Evolutionary conservation across 1,139 yeast species (phyloP).

Genomic region (Yamadazyma mexicana): DNA sequence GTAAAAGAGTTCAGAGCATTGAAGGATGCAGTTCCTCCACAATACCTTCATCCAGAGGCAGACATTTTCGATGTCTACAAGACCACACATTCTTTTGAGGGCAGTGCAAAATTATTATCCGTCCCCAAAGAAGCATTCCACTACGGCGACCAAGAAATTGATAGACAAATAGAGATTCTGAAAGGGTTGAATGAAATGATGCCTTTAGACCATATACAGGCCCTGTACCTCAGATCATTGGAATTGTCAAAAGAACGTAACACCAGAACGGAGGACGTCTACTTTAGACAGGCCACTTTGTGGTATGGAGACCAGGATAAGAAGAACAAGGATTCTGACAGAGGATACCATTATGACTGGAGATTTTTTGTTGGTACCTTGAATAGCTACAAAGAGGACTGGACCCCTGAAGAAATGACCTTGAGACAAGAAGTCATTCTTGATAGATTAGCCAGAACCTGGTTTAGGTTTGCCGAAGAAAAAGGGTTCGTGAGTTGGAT

Average conservation of each 20-base stretch:
- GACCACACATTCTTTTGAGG: constrained; percentile 15
- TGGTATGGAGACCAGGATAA: constrained; percentile 13
- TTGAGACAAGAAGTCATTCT: constrained; percentile 25
- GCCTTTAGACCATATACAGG: constrained; percentile 14
- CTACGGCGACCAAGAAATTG: constrained; percentile 18
- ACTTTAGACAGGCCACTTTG: constrained; percentile 22
- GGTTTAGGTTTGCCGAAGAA: constrained; percentile 32
- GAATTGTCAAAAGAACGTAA: constrained; percentile 18
- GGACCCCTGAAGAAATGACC: constrained; percentile 20
- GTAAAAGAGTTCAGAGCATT: constrained; percentile 17
- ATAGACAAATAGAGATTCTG: constrained; percentile 18
- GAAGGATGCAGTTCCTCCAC: constrained; percentile 13
- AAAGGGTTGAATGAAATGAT: constrained; percentile 3
- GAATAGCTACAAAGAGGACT: constrained; percentile 16
- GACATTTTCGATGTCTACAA: constrained; percentile 21
- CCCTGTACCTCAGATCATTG: constrained; percentile 22
- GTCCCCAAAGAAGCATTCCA: constrained; percentile 21
- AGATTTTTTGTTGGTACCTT: constrained; percentile 59
- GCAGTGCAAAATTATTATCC: constrained; percentile 9
- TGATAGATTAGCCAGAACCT: constrained; percentile 27
- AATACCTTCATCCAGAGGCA: constrained; percentile 11
- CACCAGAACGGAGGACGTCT: constrained; percentile 21
- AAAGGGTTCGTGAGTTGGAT: constrained; percentile 37
- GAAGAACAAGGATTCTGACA: constrained; percentile 17
- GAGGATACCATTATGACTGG: constrained; percentile 68